phyloP scores from a whole-genome alignment of 129 eudicot genomes.

The Lactuca sativa region DNA sequence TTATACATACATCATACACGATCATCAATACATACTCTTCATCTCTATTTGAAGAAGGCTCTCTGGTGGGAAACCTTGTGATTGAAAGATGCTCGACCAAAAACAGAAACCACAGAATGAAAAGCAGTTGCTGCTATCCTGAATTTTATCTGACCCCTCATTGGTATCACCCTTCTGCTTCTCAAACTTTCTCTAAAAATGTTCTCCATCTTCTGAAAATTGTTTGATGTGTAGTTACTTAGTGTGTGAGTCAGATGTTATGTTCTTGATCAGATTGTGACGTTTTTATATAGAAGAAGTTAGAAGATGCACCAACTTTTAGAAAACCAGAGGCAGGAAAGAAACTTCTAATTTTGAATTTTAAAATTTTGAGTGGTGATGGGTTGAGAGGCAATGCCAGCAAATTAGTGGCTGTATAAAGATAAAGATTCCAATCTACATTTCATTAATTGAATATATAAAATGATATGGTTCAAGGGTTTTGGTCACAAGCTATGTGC shows the following conservation, averaged over 20 bases:
- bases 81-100: not conserved
- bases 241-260: not conserved
- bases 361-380: not conserved
- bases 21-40: too few species aligned
- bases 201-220: conserved; percentile 26
- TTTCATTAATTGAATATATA: too few species aligned
- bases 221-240: conserved; percentile 1
- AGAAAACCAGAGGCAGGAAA: conserved; percentile 15
- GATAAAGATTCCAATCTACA: not conserved
- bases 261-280: not conserved
- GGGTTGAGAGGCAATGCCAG: not conserved
- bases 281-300: conserved; percentile 25
- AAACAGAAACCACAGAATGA: not conserved
- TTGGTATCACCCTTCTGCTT: not conserved
- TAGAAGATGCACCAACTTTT: conserved; percentile 3
- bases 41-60: too few species aligned
- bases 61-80: not conserved
- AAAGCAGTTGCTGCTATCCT: not conserved
- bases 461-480: too few species aligned
- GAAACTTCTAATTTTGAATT: conserved; percentile 12
- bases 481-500: too few species aligned
- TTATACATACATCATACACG: too few species aligned
- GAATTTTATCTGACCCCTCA: not conserved
- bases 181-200: not conserved
- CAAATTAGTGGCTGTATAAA: not conserved